These are phyloP conservation scores for Salix brachista DNA, from an alignment of 345 rosid genomes.

Conservation along the genomic window DNA sequence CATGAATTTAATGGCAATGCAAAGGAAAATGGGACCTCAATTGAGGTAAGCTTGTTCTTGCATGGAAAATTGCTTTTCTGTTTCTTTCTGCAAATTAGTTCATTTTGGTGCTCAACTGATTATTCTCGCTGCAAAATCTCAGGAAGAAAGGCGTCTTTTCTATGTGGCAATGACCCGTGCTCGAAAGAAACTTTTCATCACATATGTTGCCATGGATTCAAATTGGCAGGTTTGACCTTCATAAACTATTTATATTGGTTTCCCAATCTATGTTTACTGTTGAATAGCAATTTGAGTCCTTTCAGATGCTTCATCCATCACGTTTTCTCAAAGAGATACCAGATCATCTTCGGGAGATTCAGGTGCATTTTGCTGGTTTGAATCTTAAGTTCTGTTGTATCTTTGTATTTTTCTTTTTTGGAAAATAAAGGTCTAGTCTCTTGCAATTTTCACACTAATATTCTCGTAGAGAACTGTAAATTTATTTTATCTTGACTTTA, in stretches of 20 bases:
- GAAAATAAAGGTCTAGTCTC: background rate
- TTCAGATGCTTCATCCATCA: slow-evolving; percentile 88
- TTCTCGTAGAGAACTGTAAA: background rate
- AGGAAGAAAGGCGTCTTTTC: slow-evolving; percentile 91
- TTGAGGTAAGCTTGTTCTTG: slow-evolving; percentile 53
- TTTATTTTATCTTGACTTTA: background rate
- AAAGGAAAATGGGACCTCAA: slow-evolving; percentile 46
- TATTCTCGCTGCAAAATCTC: slow-evolving; percentile 18
- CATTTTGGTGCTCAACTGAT: slow-evolving; percentile 4
- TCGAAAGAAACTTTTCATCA: slow-evolving; percentile 69
- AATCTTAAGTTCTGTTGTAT: background rate
- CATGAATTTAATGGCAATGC: slow-evolving; percentile 57
- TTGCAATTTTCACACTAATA: background rate
- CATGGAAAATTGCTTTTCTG: background rate
- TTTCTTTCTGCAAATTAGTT: background rate
- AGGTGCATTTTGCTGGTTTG: slow-evolving; percentile 29
- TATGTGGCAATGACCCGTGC: slow-evolving; percentile 99
- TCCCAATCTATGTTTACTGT: slow-evolving; percentile 11
- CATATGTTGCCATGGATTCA: slow-evolving; percentile 72
- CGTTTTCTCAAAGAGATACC: slow-evolving; percentile 94
- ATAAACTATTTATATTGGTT: slow-evolving; percentile 10
- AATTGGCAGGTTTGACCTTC: slow-evolving; percentile 79
- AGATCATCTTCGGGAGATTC: slow-evolving; percentile 64
- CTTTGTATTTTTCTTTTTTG: background rate
- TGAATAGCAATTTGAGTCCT: slow-evolving; percentile 19